These are phyloP conservation scores for Hanseniaspora vineae DNA, from an alignment of 805 yeast species.

Conservation along the genomic window DNA sequence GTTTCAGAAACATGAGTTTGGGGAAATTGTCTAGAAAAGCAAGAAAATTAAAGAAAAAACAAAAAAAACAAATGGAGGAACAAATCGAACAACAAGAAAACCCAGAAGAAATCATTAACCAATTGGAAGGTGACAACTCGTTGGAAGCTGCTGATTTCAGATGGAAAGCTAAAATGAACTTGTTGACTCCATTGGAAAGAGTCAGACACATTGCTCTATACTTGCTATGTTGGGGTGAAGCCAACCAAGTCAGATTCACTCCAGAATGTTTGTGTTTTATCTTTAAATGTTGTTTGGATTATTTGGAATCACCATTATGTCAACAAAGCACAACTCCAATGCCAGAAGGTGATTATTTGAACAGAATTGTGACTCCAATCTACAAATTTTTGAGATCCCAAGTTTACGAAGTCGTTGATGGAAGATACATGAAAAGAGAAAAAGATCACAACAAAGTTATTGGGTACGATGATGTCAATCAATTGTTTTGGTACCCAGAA, in stretches of 20 bases:
- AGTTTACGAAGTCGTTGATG: slow-evolving; percentile 70
- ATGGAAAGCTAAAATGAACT: slow-evolving; percentile 76
- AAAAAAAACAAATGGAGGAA: slow-evolving; percentile 63
- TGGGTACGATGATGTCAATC: slow-evolving; percentile 98
- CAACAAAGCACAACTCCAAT: slow-evolving; percentile 76
- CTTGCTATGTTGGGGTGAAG: slow-evolving; percentile 79
- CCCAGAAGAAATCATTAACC: slow-evolving; percentile 43
- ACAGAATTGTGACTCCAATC: slow-evolving; percentile 85
- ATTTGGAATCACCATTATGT: slow-evolving; percentile 78
- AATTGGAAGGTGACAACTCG: slow-evolving; percentile 74
- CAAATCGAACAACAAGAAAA: slow-evolving; percentile 32
- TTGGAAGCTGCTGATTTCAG: slow-evolving; percentile 69
- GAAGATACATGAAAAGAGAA: slow-evolving; percentile 75
- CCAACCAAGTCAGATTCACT: slow-evolving; percentile 88
- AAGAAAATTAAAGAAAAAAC: slow-evolving; percentile 67
- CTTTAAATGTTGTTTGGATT: slow-evolving; percentile 89
- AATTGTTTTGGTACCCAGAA: slow-evolving; percentile 98
- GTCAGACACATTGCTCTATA: slow-evolving; percentile 70
- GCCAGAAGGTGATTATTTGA: slow-evolving; percentile 80
- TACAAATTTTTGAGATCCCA: slow-evolving; percentile 70
- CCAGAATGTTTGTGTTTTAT: slow-evolving; percentile 85
- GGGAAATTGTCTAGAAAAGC: slow-evolving; percentile 71
- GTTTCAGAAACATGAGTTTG: slow-evolving; percentile 67
- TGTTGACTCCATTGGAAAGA: slow-evolving; percentile 59
- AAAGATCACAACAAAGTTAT: slow-evolving; percentile 67